Base-by-base conservation (phyloP, 495 filamentous ascomycete species). In the Penicillium riverlandense region DNA sequence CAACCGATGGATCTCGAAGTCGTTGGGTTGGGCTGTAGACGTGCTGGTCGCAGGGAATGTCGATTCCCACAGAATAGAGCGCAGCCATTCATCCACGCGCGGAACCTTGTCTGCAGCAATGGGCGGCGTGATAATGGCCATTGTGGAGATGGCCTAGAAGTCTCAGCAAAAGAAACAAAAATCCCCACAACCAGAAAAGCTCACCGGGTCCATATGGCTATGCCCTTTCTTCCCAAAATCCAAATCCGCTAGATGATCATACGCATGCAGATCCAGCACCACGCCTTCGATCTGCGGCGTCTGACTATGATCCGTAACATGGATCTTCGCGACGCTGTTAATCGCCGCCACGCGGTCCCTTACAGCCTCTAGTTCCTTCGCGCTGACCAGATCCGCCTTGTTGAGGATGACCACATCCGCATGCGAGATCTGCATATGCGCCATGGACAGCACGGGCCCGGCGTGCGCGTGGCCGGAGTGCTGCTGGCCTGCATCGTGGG, bases 381-480 rank as follows among this genome's bases (percentile, higher is more conserved):
- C 54, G 11, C 76, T 77, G n/a, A 97, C 88, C 1, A 95, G 67
- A 58, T 98, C 92, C n/a, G 78, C 72, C 62, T 98, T 98, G 65
- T 97, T 98, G 36, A 98, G 76, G 34, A 98, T 77, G 13, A 98
- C 77, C 11, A 96, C 87, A 66, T 98, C 92, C n/a, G 92, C 94
- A 58, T 96, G 90, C 2, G 88, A 94, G 34, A 97, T 95, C 54
- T 98, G 92, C 47, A 96, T 76, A 63, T 97, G 91, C 15, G 94
- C 94, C 35, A 86, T 95, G 0, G 90, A 94, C 53, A 94, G 68
- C 27, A 84, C 66, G 9, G 84, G 79, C 0, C 84, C 84, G 50
- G 62, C 41, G 11, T 72, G 22, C 22, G 22, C 66, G 44, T 79
- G 72, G 35, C 63, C 65, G 32, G 10, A 3, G 36, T 81, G 72